phyloP scores from a whole-genome alignment of 805 yeast species.

The Schwanniomyces yamadae region DNA sequence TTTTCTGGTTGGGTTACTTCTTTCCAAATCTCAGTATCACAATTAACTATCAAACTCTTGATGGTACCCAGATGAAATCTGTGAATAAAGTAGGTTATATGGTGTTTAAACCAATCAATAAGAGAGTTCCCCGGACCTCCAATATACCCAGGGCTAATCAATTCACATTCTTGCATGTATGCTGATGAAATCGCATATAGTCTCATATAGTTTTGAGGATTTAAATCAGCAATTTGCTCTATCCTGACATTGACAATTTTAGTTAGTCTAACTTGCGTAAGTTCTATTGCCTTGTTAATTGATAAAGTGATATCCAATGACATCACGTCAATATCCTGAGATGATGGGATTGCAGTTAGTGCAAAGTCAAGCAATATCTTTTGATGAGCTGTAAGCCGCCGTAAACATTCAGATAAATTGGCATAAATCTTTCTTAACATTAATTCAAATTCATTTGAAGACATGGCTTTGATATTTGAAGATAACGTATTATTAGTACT shows the following conservation, averaged over 20 bases:
- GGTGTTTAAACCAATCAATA: slow-evolving; percentile 65
- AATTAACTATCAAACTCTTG: slow-evolving; percentile 42
- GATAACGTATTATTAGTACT: slow-evolving; percentile 20
- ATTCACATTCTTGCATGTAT: slow-evolving; percentile 81
- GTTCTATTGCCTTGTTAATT: slow-evolving; percentile 64
- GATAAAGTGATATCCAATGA: slow-evolving; percentile 66
- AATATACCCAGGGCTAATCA: slow-evolving; percentile 66
- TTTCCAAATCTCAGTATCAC: slow-evolving; percentile 78
- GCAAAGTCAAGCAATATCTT: slow-evolving; percentile 74
- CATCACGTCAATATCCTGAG: slow-evolving; percentile 42
- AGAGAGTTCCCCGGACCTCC: slow-evolving; percentile 52
- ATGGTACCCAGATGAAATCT: slow-evolving; percentile 54
- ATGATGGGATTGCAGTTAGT: slow-evolving; percentile 29
- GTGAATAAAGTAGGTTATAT: slow-evolving; percentile 57
- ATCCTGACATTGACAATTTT: slow-evolving; percentile 76
- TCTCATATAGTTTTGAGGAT: slow-evolving; percentile 61
- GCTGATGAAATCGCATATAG: slow-evolving; percentile 65
- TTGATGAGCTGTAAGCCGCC: slow-evolving; percentile 76
- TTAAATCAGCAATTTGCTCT: slow-evolving; percentile 59
- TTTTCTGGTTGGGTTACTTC: slow-evolving; percentile 56
- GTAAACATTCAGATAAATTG: slow-evolving; percentile 65
- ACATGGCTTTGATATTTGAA: slow-evolving; percentile 57
- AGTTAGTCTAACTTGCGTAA: slow-evolving; percentile 73
- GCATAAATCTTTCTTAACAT: slow-evolving; percentile 65
- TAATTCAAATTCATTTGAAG: slow-evolving; percentile 71